Base-by-base conservation (phyloP, 768 basidiomycete species). In the Kwoniella sp. region DNA sequence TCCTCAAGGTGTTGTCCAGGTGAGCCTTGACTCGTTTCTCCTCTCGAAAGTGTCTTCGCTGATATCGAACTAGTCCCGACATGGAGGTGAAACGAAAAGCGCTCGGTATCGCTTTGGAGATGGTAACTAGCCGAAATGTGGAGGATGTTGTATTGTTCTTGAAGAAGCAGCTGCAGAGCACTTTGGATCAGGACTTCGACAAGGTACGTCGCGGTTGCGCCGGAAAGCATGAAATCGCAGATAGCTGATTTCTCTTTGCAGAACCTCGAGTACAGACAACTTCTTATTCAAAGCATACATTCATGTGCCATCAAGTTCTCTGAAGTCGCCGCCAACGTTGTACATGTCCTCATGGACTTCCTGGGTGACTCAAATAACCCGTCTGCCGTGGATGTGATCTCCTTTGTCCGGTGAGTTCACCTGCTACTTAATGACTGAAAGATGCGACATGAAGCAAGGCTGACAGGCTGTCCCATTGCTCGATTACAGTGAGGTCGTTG, bases 51-150 rank as follows among this genome's bases (percentile, higher is more conserved):
- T 33, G 36, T 33, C 4, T 26, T 12, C 17, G 51, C 12, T 25
- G 21, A 49, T 25, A 4, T 19, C 10, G 2, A 24, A 9, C 46
- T 69, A 92, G 91, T 73, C 89, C 91, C 46, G 95, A 98, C 74
- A 92, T 98, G 84, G 96, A 97, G 82, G 96, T 98, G 27, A 88
- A 92, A 62, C 85, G 90, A 64, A 97, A 96, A 80, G 93, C 94
- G 5, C 87, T 95, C 64, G 84, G 83, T 60, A 91, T 97, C 66
- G 91, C 92, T 13, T 81, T 98, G 58, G 91, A 88, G 78, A 91
- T 98, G 90, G 90, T 92, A 0, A 89, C 91, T 17, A 90, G 90
- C 70, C 83, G 94, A 55, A 99, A 96, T 68, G 92, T 97, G 15
- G 96, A 98, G 76, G 96, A 98, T 55, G 92, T 98, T 1, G 94